Percentiles rank a stretch among this genome's conserved stretches.
These are phyloP conservation scores for Meyerozyma elateridarum DNA, from an alignment of 1,139 yeast genomes.

Conservation along the genomic window DNA sequence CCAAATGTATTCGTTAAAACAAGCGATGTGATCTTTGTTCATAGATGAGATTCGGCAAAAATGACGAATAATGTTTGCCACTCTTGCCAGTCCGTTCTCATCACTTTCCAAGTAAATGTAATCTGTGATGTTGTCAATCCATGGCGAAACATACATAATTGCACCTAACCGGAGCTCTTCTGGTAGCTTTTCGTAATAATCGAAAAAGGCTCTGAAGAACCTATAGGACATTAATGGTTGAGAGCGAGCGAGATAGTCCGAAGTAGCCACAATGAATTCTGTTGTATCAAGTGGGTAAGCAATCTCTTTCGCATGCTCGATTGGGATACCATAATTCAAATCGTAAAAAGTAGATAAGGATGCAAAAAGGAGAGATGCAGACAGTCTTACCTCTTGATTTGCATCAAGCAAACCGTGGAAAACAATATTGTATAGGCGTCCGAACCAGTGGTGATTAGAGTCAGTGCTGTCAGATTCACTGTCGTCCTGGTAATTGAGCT, in stretches of 20 bases:
- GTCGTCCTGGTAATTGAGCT: constrained; percentile 17
- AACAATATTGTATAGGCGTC: constrained; percentile 59
- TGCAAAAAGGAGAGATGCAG: constrained; percentile 63
- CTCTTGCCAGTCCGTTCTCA: constrained; percentile 55
- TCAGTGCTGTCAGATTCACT: constrained; percentile 4
- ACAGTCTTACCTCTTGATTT: constrained; percentile 54
- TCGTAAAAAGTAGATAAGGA: constrained; percentile 58
- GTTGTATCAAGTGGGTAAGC: constrained; percentile 73
- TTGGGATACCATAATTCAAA: constrained; percentile 56
- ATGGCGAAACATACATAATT: constrained; percentile 61
- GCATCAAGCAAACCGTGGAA: constrained; percentile 64
- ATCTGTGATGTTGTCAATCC: constrained; percentile 68
- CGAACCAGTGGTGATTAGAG: constrained; percentile 36
- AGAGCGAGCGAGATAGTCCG: constrained; percentile 50
- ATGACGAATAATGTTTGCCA: constrained; percentile 58
- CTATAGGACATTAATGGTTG: constrained; percentile 62
- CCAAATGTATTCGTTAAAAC: constrained; percentile 60
- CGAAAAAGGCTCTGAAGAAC: constrained; percentile 58
- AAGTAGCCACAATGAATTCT: constrained; percentile 56
- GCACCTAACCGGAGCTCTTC: constrained; percentile 32
- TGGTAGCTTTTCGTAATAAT: constrained; percentile 45
- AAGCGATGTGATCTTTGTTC: constrained; percentile 34
- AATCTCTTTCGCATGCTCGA: constrained; percentile 54
- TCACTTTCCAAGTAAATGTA: constrained; percentile 52
- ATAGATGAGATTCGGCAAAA: constrained; percentile 59